These are phyloP conservation scores for Crepidotus variabilis DNA, from an alignment of 768 basidiomycete genomes.

Conservation along the genomic window DNA sequence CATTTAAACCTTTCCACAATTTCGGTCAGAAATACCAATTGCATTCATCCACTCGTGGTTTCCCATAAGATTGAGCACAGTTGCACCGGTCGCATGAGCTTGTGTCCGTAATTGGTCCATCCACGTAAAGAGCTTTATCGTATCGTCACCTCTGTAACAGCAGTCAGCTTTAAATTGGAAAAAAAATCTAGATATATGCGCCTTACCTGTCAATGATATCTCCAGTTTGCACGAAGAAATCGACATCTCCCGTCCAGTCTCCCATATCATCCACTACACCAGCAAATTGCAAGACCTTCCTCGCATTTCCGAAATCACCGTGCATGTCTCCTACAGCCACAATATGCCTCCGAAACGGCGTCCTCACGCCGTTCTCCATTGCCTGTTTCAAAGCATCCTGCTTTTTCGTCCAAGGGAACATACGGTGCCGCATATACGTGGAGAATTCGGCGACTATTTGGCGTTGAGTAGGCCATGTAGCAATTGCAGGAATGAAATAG, in stretches of 20 bases:
- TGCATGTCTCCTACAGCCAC: conserved; percentile 93
- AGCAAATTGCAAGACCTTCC: conserved; percentile 76
- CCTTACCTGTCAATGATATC: conserved; percentile 89
- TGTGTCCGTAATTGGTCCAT: conserved; percentile 82
- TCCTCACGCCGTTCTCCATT: conserved; percentile 10
- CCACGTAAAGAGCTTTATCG: conserved; percentile 77
- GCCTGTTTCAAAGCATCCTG: conserved; percentile 8
- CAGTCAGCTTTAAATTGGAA: not conserved
- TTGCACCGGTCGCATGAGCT: conserved; percentile 65
- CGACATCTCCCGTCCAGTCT: conserved; percentile 79
- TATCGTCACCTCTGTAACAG: conserved; percentile 74
- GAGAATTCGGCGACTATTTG: conserved; percentile 18
- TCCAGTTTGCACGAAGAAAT: conserved; percentile 92
- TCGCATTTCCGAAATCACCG: conserved; percentile 80
- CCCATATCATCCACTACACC: conserved; percentile 68
- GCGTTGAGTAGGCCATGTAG: conserved; percentile 20
- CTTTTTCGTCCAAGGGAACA: conserved; percentile 19
- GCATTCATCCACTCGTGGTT: conserved; percentile 98
- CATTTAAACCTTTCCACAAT: not conserved
- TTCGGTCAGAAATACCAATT: conserved; percentile 45
- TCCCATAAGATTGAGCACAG: conserved; percentile 75
- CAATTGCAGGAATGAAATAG: conserved; percentile 16
- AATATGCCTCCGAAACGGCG: conserved; percentile 50
- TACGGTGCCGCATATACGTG: conserved; percentile 17
- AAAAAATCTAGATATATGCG: not conserved